A percentile compares a stretch with the other conserved stretches of the same genome.
These are phyloP conservation scores for Vanilla planifolia DNA, from an alignment of 106 monocot species.

Conservation along the genomic window DNA sequence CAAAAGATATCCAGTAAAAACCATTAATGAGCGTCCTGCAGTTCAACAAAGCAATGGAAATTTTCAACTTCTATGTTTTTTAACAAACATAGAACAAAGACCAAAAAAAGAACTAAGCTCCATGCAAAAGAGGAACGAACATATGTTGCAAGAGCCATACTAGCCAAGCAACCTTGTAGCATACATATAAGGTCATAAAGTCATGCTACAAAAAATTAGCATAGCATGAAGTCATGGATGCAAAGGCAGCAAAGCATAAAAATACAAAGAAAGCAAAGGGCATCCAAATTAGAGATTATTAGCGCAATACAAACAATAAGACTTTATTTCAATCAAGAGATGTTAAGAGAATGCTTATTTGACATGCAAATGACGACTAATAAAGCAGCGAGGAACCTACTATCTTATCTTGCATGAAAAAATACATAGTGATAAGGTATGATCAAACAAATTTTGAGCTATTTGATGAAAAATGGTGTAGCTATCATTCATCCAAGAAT, in stretches of 20 bases:
- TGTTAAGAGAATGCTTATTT: no score
- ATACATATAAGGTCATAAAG: neutral
- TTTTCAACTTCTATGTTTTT: neutral
- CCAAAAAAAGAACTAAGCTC: neutral
- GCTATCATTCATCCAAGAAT: no score
- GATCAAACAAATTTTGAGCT: no score
- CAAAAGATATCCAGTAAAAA: slow-evolving; percentile 50
- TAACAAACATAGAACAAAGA: neutral
- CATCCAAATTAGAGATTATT: no score
- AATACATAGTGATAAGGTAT: no score
- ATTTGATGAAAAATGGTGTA: no score
- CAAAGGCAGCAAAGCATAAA: neutral
- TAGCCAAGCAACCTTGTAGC: slow-evolving; percentile 1
- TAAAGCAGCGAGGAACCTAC: no score
- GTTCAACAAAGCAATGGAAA: neutral
- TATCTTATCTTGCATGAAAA: no score
- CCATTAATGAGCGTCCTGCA: slow-evolving; percentile 73
- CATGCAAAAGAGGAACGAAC: neutral
- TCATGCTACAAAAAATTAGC: no score
- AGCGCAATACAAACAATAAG: no score
- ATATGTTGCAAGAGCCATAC: neutral
- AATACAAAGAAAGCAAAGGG: neutral
- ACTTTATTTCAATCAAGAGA: no score
- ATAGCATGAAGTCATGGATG: neutral
- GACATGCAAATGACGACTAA: no score